phyloP scores from a whole-genome alignment of 2,329 filamentous ascomycete species.

The Botrytis paeoniae region DNA sequence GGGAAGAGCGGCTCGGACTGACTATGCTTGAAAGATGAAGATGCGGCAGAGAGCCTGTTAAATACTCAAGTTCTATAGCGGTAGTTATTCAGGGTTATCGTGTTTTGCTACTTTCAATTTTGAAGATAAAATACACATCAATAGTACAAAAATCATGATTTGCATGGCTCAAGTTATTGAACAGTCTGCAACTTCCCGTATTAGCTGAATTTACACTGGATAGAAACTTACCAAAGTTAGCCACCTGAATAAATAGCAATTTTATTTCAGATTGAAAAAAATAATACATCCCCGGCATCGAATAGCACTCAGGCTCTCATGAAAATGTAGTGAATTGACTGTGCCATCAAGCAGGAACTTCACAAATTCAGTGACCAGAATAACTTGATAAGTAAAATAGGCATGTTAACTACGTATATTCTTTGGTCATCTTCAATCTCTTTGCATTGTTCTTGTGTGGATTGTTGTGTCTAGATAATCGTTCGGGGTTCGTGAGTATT shows the following conservation, averaged over 20 bases:
- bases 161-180: neutral
- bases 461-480: neutral
- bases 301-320: neutral
- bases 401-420: neutral
- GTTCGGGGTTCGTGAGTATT: neutral
- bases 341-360: neutral
- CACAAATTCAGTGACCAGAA: neutral
- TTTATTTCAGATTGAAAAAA: neutral
- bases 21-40: neutral
- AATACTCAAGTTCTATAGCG: neutral
- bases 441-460: neutral
- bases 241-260: neutral
- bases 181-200: neutral
- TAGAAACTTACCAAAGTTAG: neutral
- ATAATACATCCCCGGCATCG: neutral
- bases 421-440: neutral
- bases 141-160: neutral
- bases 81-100: neutral
- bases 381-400: neutral
- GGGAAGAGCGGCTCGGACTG: neutral
- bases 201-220: neutral
- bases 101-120: neutral
- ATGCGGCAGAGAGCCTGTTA: neutral
- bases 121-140: too few relatives aligned
- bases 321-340: neutral